These are phyloP conservation scores for Schizophyllum commune DNA, from an alignment of 1,284 basidiomycete species.

Conservation along the genomic window DNA sequence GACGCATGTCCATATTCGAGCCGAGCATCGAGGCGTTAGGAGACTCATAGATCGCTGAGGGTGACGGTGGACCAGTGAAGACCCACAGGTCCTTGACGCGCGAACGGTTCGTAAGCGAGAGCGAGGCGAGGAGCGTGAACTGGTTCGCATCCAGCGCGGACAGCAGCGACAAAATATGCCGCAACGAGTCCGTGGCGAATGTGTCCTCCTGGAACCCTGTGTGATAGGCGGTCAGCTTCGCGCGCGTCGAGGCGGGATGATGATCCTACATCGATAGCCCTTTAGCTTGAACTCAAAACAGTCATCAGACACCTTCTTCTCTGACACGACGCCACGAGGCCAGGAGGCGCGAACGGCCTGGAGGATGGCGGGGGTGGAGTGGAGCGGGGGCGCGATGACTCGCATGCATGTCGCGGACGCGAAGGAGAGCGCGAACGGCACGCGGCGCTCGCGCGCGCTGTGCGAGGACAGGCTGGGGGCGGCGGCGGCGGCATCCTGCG, in stretches of 20 bases:
- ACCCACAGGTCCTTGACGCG: constrained; percentile 74
- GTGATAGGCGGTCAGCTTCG: not conserved
- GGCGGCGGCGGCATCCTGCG: constrained; percentile 11
- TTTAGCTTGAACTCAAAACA: constrained; percentile 75
- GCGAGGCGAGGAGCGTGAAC: constrained; percentile 59
- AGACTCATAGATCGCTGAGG: constrained; percentile 29
- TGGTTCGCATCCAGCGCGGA: constrained; percentile 58
- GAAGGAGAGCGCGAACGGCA: constrained; percentile 70
- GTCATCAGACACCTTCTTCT: constrained; percentile 65
- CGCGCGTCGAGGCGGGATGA: constrained; percentile 12
- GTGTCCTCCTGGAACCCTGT: constrained; percentile 76
- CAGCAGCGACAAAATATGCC: constrained; percentile 61
- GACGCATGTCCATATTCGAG: not conserved
- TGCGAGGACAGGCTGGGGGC: constrained; percentile 30
- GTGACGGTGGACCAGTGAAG: constrained; percentile 49
- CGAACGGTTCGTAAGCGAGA: constrained; percentile 61
- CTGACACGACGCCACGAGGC: constrained; percentile 69
- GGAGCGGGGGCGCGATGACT: constrained; percentile 65
- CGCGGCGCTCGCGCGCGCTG: constrained; percentile 26
- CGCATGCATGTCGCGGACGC: constrained; percentile 57
- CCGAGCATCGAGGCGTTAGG: constrained; percentile 21
- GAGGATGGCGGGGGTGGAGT: constrained; percentile 69
- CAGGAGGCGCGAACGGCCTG: constrained; percentile 70
- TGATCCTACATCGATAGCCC: constrained; percentile 63
- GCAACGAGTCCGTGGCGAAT: constrained; percentile 67